Conservation (phyloP, 2,329 filamentous ascomycete species). For the Zymoseptoria passerinii region DNA sequence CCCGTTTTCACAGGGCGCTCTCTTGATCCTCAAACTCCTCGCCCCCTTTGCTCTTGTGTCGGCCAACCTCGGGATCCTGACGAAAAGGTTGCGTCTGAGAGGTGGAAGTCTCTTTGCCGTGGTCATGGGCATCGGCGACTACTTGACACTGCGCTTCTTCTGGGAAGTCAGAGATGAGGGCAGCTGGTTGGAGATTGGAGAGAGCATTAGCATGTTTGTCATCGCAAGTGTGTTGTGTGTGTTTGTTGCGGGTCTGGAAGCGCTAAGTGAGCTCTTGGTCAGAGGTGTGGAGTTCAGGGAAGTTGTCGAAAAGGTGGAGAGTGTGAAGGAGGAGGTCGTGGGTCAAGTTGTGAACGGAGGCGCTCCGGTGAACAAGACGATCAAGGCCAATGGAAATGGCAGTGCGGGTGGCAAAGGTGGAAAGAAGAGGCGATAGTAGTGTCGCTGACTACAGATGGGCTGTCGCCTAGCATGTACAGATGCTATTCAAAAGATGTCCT, state of each 20-base stretch:
- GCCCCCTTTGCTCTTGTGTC: conserved; percentile 89
- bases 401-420: not conserved
- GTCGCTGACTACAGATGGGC: not conserved
- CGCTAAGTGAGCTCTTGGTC: conserved; percentile 75
- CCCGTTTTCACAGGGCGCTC: conserved; percentile 80
- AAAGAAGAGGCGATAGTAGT: not conserved
- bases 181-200: conserved; percentile 94
- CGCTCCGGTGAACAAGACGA: not conserved
- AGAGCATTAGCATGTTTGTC: conserved; percentile 88
- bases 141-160: conserved; percentile 92
- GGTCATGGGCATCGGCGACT: conserved; percentile 83
- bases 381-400: not conserved
- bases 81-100: conserved; percentile 71
- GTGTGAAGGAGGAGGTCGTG: not conserved
- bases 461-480: not conserved
- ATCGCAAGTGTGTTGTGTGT: conserved; percentile 85
- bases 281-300: conserved; percentile 62
- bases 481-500: too few species aligned
- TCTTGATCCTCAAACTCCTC: conserved; percentile 82
- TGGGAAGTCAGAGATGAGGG: conserved; percentile 96
- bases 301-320: conserved; percentile 5
- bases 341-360: not conserved
- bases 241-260: conserved; percentile 82
- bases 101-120: conserved; percentile 89
- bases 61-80: conserved; percentile 88